Evolutionary conservation across 768 basidiomycete genomes (phyloP).

Genomic region (Suillus fuscotomentosus): DNA sequence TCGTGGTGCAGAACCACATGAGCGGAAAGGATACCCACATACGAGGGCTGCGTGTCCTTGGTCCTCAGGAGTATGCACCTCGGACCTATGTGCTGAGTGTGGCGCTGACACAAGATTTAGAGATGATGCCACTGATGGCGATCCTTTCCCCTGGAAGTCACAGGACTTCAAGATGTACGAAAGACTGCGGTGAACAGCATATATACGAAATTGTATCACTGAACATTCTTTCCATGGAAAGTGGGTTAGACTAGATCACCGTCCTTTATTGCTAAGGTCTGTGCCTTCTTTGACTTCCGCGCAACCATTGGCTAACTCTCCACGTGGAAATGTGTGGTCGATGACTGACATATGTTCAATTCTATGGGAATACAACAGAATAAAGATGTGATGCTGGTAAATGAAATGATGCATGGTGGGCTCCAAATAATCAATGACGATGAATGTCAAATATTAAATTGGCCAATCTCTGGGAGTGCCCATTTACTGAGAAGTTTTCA

Average conservation of each 20-base stretch:
- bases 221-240: background rate
- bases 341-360: background rate
- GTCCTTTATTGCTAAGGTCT: background rate
- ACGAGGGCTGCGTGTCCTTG: constrained; percentile 84
- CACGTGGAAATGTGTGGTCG: background rate
- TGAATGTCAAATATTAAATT: background rate
- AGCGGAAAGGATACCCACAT: constrained; percentile 99
- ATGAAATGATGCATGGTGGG: background rate
- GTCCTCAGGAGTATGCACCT: constrained; percentile 68
- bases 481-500: background rate
- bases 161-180: constrained; percentile 75
- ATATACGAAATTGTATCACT: background rate
- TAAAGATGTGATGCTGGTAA: background rate
- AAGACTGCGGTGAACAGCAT: constrained; percentile 54
- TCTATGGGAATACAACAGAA: background rate
- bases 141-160: constrained; percentile 69
- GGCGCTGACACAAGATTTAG: constrained; percentile 23
- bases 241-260: background rate
- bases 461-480: background rate
- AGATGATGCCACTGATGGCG: constrained; percentile 53
- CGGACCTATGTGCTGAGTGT: background rate
- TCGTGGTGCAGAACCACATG: constrained; percentile 92
- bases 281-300: background rate
- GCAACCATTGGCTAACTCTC: background rate
- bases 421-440: background rate